Evolutionary conservation across 2,329 filamentous ascomycete species (phyloP).

Genomic region (Xylaria sp.): DNA sequence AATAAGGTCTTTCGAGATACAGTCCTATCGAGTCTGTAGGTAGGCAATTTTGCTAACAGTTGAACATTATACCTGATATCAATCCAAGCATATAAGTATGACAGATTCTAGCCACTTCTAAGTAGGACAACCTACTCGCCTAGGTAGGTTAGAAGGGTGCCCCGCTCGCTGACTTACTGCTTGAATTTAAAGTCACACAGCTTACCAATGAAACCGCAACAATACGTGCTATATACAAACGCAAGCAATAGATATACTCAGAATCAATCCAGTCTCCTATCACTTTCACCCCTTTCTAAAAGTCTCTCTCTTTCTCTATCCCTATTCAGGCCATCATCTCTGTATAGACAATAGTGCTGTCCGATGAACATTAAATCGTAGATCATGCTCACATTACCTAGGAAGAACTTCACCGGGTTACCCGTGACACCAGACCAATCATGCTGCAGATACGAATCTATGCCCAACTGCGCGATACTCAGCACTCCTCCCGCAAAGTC

Average conservation of each 20-base stretch:
- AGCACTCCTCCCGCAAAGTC: conserved; percentile 85
- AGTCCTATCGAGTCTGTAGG: too few relatives aligned
- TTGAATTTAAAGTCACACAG: background rate
- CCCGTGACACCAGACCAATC: conserved; percentile 93
- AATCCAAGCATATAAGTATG: too few relatives aligned
- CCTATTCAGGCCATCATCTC: conserved; percentile 46
- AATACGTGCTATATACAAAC: background rate
- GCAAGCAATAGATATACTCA: background rate
- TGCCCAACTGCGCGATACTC: conserved; percentile 81
- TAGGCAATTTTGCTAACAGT: too few relatives aligned
- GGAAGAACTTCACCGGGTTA: conserved; percentile 88
- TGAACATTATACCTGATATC: too few relatives aligned
- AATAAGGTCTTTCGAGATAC: too few relatives aligned
- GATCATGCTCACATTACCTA: conserved; percentile 85
- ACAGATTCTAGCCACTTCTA: too few relatives aligned
- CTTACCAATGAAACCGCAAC: background rate
- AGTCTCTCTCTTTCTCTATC: conserved; percentile 53
- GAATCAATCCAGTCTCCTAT: conserved; percentile 49
- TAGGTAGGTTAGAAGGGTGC: background rate
- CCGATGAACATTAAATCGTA: conserved; percentile 88
- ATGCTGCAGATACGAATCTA: conserved; percentile 84
- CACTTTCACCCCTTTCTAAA: conserved; percentile 49
- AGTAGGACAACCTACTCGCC: too few relatives aligned
- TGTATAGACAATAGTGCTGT: conserved; percentile 89
- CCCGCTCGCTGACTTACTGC: background rate